Conservation (phyloP, 352 stramenopile genomes). For the Phytopythium delawarense region DNA sequence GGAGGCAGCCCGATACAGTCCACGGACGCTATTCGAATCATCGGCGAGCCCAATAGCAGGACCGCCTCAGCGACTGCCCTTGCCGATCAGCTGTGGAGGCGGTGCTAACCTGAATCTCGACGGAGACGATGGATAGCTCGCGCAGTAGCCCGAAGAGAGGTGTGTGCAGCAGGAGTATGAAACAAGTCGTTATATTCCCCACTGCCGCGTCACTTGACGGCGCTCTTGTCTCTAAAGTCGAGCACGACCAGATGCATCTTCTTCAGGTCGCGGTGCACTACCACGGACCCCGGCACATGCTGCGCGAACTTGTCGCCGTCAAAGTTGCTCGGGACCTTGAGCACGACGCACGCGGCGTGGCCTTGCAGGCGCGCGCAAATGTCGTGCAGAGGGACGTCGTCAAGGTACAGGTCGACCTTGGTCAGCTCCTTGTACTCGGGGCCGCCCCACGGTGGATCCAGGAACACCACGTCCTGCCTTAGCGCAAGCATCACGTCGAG, state of each 20-base stretch:
- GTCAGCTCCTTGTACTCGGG: constrained; percentile 75
- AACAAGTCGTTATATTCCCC: not conserved
- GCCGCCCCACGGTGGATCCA: constrained; percentile 80
- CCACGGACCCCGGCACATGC: constrained; percentile 49
- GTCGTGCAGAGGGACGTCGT: constrained; percentile 49
- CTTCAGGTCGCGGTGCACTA: constrained; percentile 60
- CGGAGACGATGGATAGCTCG: not conserved
- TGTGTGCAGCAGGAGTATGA: not conserved
- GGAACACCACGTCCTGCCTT: constrained; percentile 77
- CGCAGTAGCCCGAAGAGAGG: not conserved
- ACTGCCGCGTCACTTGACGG: not conserved
- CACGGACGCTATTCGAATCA: not conserved
- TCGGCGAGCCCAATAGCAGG: not conserved
- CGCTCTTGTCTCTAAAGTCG: constrained; percentile 34
- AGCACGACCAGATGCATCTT: constrained; percentile 79
- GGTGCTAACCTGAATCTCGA: not conserved
- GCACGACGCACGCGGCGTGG: constrained; percentile 49
- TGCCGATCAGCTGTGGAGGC: not conserved
- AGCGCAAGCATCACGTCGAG: constrained; percentile 67
- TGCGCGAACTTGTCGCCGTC: constrained; percentile 67
- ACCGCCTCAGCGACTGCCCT: not conserved
- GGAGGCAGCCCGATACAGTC: not conserved
- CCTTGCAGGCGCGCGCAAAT: constrained; percentile 51
- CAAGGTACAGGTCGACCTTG: constrained; percentile 70
- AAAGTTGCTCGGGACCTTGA: constrained; percentile 85